Base-by-base conservation (phyloP, 1,284 basidiomycete genomes). In the Quambalaria eucalypti region DNA sequence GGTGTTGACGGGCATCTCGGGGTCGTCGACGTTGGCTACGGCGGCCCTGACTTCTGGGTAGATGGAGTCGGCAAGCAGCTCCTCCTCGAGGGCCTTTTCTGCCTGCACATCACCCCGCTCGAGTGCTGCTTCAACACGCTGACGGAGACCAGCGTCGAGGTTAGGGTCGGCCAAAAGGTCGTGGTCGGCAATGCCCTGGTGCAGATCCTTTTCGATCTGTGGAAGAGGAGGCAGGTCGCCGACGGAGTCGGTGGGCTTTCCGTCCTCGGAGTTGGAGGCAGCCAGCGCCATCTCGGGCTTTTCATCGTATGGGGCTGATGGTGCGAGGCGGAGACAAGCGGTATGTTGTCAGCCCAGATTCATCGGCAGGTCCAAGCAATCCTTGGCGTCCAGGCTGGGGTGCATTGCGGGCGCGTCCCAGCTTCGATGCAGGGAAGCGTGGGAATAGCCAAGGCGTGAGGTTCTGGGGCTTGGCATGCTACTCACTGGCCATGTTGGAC, bases 21-120 rank as follows among this genome's bases (percentile, higher is more conserved):
- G 62, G 46, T 74, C 71, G 47, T 74, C 71, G 21, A 71, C 52
- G 42, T 72, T 72, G 10, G 66, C 65, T 4, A 72, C 65, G 3
- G 71, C 60, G 2, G 69, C 65, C 1, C 69, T 65, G 28, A 73
- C 71, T 57, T 73, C 69, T 0, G 60, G 53, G 36, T 71, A 73
- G 0, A 68, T 68, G 28, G 67, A 69, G 40, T 73, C 69, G 10
- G 71, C 65, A 23, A 70, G 65, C 4, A 64, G 44, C 7, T 51
- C 33, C 21, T 64, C 51, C 28, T 52, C 62, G 7, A 64, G 42
- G 4, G 26, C 23, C 0, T 61, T 39, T 31, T 64, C 56, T 16
- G 60, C 53, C 36, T 58, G 57, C 2, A 55, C 38, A 29, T 64
- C 56, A 21, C 54, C 55, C 4, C 23, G 46, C 21, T 61, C 50